Evolutionary conservation across 2,329 filamentous ascomycete genomes (phyloP), one percentile per base, ranked within the genome.

Genomic region (Fusarium sp.): DNA sequence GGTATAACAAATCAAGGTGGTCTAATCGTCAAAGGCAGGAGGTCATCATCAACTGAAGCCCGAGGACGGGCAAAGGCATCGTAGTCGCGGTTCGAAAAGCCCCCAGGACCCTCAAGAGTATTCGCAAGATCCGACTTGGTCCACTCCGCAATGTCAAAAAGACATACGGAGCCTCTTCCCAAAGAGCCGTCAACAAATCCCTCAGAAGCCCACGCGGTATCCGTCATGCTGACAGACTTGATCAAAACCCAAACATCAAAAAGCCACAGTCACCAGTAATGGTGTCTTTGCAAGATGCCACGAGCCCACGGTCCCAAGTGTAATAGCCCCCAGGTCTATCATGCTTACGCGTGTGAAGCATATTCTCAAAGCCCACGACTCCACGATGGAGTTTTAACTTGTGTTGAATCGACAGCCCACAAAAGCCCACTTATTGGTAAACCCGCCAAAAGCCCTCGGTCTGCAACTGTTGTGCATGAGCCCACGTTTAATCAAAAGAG

Each of bases 321-420:
- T 69, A 81, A 75, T 83, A 84, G 83, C 85, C 86, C 85, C 82
- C 85, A 86, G 85, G 84, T 87, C 79, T 81, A 85, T 85, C 82
- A 80, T 76, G 81, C 80, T 81, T 79, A 65, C 64, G 55, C 69
- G 73, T 74, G 79, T 74, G 79, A 82, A 81, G 79, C 81, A 78
- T 79, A 78, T 83, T 83, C 82, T 83, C 84, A 85, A 86, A 86
- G 83, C 84, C 85, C 85, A 86, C 82, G 78, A 76, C 66, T 72
- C 71, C 77, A 68, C 72, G 76, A 79, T 77, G 78, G 74, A 71
- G 69, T 67, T 61, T 65, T 73, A 75, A 78, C 76, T 76, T 76
- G 63, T 81, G 81, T 82, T 80, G 82, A 86, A 84, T 84, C 82
- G 83, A 87, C 83, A 85, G 85, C 85, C 86, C 84, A 86, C 85